A percentile compares a stretch with the other conserved stretches of the same genome.
These are phyloP conservation scores for Trypanosoma vivax DNA, from an alignment of 208 protist species.

Conservation along the genomic window DNA sequence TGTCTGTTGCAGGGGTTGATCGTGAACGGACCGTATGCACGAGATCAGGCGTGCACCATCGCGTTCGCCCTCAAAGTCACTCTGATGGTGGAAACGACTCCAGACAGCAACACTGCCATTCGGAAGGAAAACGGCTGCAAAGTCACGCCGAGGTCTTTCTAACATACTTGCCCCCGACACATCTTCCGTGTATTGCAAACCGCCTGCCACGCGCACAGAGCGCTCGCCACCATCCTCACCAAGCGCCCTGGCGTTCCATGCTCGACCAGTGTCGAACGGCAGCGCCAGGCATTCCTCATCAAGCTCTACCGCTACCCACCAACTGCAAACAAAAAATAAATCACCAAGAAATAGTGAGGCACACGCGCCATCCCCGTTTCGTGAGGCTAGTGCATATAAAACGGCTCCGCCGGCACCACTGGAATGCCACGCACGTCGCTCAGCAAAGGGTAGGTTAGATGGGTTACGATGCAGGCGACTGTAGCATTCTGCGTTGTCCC, in stretches of 20 bases:
- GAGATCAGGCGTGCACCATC: not conserved
- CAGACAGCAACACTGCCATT: conserved; percentile 36
- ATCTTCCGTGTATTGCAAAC: conserved; percentile 1
- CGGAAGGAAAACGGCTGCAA: conserved; percentile 45
- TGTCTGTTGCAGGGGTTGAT: no score
- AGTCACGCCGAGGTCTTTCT: conserved; percentile 13
- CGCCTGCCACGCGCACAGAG: not conserved
- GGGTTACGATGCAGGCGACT: no score
- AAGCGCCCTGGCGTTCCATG: not conserved
- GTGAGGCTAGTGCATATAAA: not conserved
- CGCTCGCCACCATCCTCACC: conserved; percentile 1
- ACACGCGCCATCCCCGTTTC: not conserved
- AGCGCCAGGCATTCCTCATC: conserved; percentile 11
- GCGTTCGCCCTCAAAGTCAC: not conserved
- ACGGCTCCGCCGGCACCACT: not conserved
- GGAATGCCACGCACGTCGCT: no score
- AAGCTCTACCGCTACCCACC: conserved; percentile 30
- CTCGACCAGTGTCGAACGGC: not conserved
- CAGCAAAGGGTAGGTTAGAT: no score
- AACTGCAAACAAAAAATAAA: conserved; percentile 22
- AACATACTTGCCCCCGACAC: conserved; percentile 5
- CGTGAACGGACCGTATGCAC: no score
- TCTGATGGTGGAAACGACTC: conserved; percentile 9
- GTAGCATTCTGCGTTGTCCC: no score
- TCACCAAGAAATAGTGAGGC: conserved; percentile 19